A percentile compares a stretch with the other conserved stretches of the same genome.
Evolutionary conservation across 73 alveolate genomes (phyloP).

Genomic region (Paraurostyla sp.): DNA sequence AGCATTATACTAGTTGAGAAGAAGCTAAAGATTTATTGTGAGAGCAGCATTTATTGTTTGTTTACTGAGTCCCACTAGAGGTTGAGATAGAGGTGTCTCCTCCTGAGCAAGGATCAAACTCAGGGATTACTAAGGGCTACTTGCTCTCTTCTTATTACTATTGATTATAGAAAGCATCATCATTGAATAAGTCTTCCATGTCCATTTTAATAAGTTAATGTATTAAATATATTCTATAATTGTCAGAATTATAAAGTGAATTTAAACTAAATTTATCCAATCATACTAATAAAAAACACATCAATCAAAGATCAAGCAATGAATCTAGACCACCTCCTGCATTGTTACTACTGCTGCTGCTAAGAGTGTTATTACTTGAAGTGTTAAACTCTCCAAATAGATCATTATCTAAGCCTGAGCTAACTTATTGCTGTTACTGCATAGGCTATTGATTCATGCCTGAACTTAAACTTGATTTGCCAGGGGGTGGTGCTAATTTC

Average conservation of each 20-base stretch:
- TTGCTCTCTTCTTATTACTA: background rate
- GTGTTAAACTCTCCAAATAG: conserved; percentile 22
- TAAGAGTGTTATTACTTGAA: background rate
- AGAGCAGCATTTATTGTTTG: background rate
- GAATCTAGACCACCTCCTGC: too few species aligned
- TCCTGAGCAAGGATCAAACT: conserved; percentile 31
- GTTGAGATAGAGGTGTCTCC: background rate
- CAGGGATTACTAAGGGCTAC: conserved; percentile 8
- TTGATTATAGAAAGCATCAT: background rate
- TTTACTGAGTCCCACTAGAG: background rate
- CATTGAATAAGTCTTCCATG: conserved; percentile 51
- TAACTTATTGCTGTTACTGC: background rate
- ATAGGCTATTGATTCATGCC: background rate
- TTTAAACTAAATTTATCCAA: background rate
- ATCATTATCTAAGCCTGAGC: conserved; percentile 19
- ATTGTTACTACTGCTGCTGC: background rate
- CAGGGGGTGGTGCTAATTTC: conserved; percentile 78
- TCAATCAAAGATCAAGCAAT: conserved; percentile 6
- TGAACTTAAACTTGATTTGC: too few species aligned
- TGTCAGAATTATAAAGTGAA: background rate
- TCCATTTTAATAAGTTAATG: conserved; percentile 9
- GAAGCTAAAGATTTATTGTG: background rate
- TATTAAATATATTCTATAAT: conserved; percentile 13
- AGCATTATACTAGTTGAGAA: background rate
- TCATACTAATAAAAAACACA: background rate